These are phyloP conservation scores for Davidsoniella eucalypti DNA, from an alignment of 2,329 filamentous ascomycete species.

Conservation along the genomic window DNA sequence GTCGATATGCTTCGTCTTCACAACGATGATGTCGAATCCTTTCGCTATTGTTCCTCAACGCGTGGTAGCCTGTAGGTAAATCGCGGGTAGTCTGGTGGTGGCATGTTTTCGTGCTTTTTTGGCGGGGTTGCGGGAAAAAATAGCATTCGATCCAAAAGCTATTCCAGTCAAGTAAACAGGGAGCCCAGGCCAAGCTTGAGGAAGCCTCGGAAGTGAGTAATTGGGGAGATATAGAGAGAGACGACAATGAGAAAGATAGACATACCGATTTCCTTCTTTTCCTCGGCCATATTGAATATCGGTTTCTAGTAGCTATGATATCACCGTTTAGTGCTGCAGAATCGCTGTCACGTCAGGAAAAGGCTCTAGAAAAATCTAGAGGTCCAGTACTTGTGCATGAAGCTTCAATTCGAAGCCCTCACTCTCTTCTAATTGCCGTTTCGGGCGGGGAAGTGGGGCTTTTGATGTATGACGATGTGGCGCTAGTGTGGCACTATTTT, in stretches of 20 bases:
- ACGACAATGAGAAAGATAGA: slow-evolving; percentile 11
- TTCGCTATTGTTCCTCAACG: not conserved
- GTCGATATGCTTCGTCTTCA: not conserved
- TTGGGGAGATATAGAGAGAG: not conserved
- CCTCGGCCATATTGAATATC: slow-evolving; percentile 26
- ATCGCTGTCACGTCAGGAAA: slow-evolving; percentile 10
- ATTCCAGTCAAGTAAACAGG: not conserved
- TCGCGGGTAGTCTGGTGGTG: not conserved
- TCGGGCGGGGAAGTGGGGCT: slow-evolving; percentile 13
- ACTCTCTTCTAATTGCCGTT: slow-evolving; percentile 6
- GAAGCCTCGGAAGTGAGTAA: not conserved
- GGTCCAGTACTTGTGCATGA: slow-evolving; percentile 8
- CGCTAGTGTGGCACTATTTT: slow-evolving; percentile 3
- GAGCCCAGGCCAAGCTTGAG: not conserved
- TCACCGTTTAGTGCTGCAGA: slow-evolving; percentile 10
- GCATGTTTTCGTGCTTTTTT: not conserved
- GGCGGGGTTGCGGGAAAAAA: slow-evolving; percentile 5
- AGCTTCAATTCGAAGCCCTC: slow-evolving; percentile 9
- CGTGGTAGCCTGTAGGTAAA: not conserved
- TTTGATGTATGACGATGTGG: slow-evolving; percentile 10
- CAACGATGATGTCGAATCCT: not conserved
- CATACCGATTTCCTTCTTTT: slow-evolving; percentile 28
- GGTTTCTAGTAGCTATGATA: slow-evolving; percentile 5
- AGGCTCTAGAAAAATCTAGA: slow-evolving; percentile 13
- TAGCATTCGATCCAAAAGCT: not conserved